A percentile compares a stretch with the other conserved stretches of the same genome.
These are phyloP conservation scores for Tephrocybe sp. DNA, from an alignment of 768 basidiomycete genomes.

Conservation along the genomic window DNA sequence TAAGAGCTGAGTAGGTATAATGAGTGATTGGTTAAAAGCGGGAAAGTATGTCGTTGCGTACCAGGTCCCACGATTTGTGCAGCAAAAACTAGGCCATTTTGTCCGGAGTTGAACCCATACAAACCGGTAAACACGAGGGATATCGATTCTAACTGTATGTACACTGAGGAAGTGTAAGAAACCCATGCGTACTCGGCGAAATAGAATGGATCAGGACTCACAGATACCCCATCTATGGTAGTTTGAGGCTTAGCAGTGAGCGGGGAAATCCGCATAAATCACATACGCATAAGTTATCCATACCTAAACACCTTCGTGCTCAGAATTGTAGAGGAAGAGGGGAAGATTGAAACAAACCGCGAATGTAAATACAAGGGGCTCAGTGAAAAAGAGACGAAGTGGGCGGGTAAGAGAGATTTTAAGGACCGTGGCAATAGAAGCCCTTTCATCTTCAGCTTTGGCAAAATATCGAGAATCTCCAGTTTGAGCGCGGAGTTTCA, in stretches of 20 bases:
- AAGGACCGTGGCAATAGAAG: background rate
- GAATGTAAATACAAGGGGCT: slow-evolving; percentile 1
- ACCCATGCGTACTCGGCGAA: background rate
- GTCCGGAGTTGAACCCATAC: background rate
- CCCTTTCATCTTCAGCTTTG: background rate
- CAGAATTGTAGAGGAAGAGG: background rate
- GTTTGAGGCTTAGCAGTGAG: background rate
- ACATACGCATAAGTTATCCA: slow-evolving; percentile 5
- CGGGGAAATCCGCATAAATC: background rate
- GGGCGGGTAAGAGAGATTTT: background rate
- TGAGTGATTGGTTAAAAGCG: too few relatives aligned
- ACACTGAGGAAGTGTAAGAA: background rate
- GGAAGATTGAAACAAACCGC: background rate
- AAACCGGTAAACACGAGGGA: background rate
- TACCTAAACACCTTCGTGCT: background rate
- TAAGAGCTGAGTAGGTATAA: background rate
- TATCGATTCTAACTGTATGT: slow-evolving; percentile 3
- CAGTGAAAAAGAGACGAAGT: slow-evolving; percentile 1
- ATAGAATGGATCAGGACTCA: background rate
- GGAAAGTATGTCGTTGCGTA: background rate
- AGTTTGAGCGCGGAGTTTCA: background rate
- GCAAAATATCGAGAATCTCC: background rate
- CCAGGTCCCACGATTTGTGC: slow-evolving; percentile 1
- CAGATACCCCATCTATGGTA: background rate
- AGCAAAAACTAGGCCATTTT: background rate